Evolutionary conservation across 1,139 yeast species (phyloP).

Genomic region (Zygotorulaspora mrakii): DNA sequence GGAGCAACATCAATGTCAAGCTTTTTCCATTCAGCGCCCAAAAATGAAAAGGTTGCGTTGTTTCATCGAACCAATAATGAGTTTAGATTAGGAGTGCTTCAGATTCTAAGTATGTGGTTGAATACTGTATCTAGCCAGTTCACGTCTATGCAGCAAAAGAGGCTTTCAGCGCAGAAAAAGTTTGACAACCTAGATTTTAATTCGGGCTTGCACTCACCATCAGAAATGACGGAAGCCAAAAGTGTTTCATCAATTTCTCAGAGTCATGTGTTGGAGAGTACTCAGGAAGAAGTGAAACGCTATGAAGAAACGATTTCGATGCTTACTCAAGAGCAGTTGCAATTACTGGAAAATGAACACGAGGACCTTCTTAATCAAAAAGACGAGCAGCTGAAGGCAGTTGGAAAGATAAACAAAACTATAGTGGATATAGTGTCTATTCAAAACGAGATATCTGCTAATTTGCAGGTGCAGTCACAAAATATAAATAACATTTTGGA

Average conservation of each 20-base stretch:
- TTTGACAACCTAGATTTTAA: slow-evolving; percentile 30
- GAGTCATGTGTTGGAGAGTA: slow-evolving; percentile 26
- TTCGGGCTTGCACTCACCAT: slow-evolving; percentile 21
- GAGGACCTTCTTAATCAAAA: slow-evolving; percentile 58
- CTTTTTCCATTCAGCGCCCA: slow-evolving; percentile 10
- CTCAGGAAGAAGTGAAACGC: slow-evolving; percentile 35
- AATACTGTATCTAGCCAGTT: slow-evolving; percentile 27
- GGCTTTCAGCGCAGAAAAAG: slow-evolving; percentile 27
- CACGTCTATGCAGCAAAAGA: slow-evolving; percentile 31
- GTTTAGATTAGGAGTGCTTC: slow-evolving; percentile 33
- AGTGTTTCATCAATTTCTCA: slow-evolving; percentile 25
- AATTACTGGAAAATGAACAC: slow-evolving; percentile 69
- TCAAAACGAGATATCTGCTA: slow-evolving; percentile 73
- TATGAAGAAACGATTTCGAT: slow-evolving; percentile 35
- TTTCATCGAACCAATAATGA: slow-evolving; percentile 29
- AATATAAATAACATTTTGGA: slow-evolving; percentile 64
- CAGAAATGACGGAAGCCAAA: slow-evolving; percentile 10
- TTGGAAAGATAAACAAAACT: slow-evolving; percentile 67
- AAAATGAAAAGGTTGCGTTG: slow-evolving; percentile 9
- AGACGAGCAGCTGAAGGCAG: slow-evolving; percentile 63
- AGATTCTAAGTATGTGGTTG: slow-evolving; percentile 30
- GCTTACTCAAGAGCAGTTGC: slow-evolving; percentile 59
- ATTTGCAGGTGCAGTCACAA: slow-evolving; percentile 71
- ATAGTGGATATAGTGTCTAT: slow-evolving; percentile 76
- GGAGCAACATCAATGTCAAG: slow-evolving; percentile 11